Base-by-base conservation (phyloP, 75 land plant species). In the Sequoia sempervirens region DNA sequence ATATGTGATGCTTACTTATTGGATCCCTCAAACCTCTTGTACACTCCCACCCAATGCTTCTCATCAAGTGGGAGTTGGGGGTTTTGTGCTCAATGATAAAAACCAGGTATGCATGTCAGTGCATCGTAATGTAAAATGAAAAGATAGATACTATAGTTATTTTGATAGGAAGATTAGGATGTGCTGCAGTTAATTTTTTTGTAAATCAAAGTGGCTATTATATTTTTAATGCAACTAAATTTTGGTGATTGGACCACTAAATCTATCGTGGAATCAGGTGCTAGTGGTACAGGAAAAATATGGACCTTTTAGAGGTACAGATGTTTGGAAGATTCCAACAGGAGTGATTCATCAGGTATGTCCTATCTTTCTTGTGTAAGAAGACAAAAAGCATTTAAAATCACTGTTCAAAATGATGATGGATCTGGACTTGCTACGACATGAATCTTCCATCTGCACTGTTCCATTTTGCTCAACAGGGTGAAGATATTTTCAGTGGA, bases 401-500 rank as follows among this genome's bases (percentile, higher is more conserved):
- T 50, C 53, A 12, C 53, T 50, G 53, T 50, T 50, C 12, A 50
- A 50, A 50, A 50, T 50, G 14, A 50, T 50, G 53, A 20, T 64
- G 28, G 68, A 64, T 26, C 4, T 64, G 68, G 68, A 23, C 4
- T 26, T 64, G 7, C 28, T 20, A 20, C 5, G 9, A 23, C n/a
- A 64, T 26, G 68, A 64, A 64, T 23, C 28, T 64, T 64, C 68
- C 26, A 64, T 64, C 28, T 64, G 68, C 68, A 61, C 4, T 34
- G n/a, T 28, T 56, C 81, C 8, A 34, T 72, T 26, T 53, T 53
- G 34, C n/a, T 81, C 53, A 61, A 52, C 90, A 91, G 92, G 91
- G 88, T 75, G 92, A 91, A 75, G 91, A 91, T 53, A 91, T 91
- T 75, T 89, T 83, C 84, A 82, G 54, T 15, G 92, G 91, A 78